A percentile compares a stretch with the other conserved stretches of the same genome.
These are phyloP conservation scores for Mycena haematopus DNA, from an alignment of 768 basidiomycete species.

Conservation along the genomic window DNA sequence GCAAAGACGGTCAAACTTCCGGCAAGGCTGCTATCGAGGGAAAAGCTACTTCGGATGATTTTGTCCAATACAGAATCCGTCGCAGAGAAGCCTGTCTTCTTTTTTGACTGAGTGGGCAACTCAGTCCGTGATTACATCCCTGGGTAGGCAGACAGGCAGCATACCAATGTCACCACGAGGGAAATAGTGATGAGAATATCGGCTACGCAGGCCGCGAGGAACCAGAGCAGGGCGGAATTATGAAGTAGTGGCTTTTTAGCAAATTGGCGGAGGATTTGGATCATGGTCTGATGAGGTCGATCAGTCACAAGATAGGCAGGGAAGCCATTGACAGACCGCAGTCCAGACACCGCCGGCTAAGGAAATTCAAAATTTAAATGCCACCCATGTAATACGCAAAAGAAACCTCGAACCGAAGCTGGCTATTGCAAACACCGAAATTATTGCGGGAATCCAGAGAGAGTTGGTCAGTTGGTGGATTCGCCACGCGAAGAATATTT, in stretches of 20 bases:
- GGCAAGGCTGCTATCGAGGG: background rate
- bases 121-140: background rate
- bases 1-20: background rate
- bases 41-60: slow-evolving; percentile 28
- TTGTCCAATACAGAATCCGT: slow-evolving; percentile 24
- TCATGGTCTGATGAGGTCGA: slow-evolving; percentile 22
- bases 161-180: slow-evolving; percentile 44
- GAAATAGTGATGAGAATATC: slow-evolving; percentile 50
- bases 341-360: slow-evolving; percentile 52
- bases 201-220: slow-evolving; percentile 49
- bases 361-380: background rate
- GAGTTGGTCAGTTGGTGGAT: slow-evolving; percentile 45
- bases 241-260: slow-evolving; percentile 41
- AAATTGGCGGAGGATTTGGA: slow-evolving; percentile 44
- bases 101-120: background rate
- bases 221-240: slow-evolving; percentile 50
- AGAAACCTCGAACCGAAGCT: slow-evolving; percentile 40
- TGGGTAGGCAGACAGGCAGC: background rate
- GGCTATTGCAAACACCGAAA: slow-evolving; percentile 41
- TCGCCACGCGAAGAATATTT: slow-evolving; percentile 53
- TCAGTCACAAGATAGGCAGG: background rate
- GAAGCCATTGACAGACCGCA: background rate
- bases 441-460: slow-evolving; percentile 39
- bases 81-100: slow-evolving; percentile 19
- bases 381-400: background rate